These are phyloP conservation scores for Erysimum pusillum DNA, from an alignment of 441 rosid genomes.

Conservation along the genomic window DNA sequence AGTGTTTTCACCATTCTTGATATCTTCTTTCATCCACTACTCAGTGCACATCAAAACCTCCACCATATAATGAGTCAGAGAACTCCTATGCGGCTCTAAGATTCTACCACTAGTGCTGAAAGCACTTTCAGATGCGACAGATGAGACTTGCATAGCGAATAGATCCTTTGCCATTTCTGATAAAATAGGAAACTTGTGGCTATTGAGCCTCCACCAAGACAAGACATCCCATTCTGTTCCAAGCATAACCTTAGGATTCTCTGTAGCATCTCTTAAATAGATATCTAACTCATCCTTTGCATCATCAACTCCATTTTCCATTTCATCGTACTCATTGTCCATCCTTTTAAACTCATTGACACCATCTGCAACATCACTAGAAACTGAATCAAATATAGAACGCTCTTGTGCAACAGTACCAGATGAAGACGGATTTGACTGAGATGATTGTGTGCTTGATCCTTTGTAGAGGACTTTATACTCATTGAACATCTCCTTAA, in stretches of 20 bases:
- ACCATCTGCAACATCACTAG: background rate
- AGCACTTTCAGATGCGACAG: background rate
- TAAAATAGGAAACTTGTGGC: background rate
- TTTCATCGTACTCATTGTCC: background rate
- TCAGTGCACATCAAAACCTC: no score
- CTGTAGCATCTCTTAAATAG: background rate
- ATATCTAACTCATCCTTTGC: background rate
- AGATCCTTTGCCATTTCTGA: background rate
- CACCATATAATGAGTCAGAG: no score
- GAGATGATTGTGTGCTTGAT: no score
- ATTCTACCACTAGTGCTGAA: background rate
- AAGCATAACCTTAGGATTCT: background rate
- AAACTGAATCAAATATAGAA: no score
- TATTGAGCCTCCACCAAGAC: background rate
- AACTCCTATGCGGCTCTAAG: no score
- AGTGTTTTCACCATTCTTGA: no score
- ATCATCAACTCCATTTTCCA: background rate
- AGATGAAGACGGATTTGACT: no score
- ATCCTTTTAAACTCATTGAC: background rate
- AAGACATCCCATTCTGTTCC: background rate
- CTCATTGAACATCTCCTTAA: no score
- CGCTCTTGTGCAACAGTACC: no score
- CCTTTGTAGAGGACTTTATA: no score
- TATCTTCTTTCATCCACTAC: no score
- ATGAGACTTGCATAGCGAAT: background rate